Evolutionary conservation across 1,284 basidiomycete species (phyloP).

Genomic region (Puccinia horiana): DNA sequence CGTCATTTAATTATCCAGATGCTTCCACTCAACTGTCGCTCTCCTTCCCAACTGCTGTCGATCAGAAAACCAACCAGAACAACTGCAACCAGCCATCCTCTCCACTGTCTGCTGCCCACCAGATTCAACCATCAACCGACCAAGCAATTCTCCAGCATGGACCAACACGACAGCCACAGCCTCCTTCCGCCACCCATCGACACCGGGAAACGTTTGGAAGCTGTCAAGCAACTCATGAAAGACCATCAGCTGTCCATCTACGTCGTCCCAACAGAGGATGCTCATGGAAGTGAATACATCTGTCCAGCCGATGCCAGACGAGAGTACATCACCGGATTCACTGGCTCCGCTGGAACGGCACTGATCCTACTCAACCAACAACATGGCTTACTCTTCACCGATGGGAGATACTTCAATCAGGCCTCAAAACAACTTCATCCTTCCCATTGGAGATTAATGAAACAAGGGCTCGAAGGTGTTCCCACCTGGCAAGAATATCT

Average conservation of each 20-base stretch:
- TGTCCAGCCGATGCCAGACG: slow-evolving; percentile 54
- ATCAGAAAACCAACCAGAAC: not conserved
- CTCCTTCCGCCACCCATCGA: slow-evolving; percentile 3
- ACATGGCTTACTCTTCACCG: slow-evolving; percentile 72
- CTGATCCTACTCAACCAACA: slow-evolving; percentile 51
- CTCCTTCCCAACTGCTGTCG: not conserved
- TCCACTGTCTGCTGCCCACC: not conserved
- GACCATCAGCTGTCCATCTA: slow-evolving; percentile 53
- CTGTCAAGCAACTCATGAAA: slow-evolving; percentile 45
- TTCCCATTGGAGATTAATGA: slow-evolving; percentile 88
- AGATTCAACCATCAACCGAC: not conserved
- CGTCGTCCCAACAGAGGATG: slow-evolving; percentile 56
- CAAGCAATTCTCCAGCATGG: not conserved
- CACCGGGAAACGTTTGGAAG: slow-evolving; percentile 51
- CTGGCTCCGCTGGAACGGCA: slow-evolving; percentile 56
- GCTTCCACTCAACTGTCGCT: not conserved
- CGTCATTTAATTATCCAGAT: not conserved
- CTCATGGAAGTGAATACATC: slow-evolving; percentile 57
- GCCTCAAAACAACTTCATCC: slow-evolving; percentile 82
- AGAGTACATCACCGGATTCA: slow-evolving; percentile 56
- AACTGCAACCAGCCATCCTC: not conserved
- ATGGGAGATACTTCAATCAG: slow-evolving; percentile 91
- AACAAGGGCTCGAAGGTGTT: slow-evolving; percentile 80
- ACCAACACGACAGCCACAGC: not conserved
- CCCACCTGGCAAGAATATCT: slow-evolving; percentile 88